Conservation (phyloP, 2,329 filamentous ascomycete species). For the Pseudogymnoascus sp. region DNA sequence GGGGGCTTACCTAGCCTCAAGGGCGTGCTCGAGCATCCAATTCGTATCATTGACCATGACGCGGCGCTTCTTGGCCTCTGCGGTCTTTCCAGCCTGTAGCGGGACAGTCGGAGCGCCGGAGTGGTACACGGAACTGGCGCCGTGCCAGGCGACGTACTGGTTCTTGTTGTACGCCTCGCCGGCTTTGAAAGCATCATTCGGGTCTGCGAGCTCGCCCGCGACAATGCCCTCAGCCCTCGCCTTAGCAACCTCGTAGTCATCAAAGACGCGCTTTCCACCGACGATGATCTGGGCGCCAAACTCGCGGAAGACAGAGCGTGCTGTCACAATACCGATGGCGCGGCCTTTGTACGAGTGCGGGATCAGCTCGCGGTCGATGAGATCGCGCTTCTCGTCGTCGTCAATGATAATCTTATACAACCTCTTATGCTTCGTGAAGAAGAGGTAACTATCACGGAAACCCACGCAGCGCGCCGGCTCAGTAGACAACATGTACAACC, state of each 20-base stretch:
- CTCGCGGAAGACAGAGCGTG: slow-evolving; percentile 91
- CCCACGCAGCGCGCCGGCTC: slow-evolving; percentile 94
- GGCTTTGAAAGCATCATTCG: slow-evolving; percentile 70
- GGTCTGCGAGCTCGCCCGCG: slow-evolving; percentile 87
- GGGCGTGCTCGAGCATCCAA: slow-evolving; percentile 93
- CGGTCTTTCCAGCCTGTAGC: slow-evolving; percentile 61
- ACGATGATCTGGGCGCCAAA: slow-evolving; percentile 93
- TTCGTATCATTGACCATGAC: slow-evolving; percentile 88
- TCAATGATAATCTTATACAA: slow-evolving; percentile 98
- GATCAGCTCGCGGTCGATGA: slow-evolving; percentile 92
- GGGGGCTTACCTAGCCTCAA: slow-evolving; percentile 69
- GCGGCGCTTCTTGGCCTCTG: slow-evolving; percentile 73
- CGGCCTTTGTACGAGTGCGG: slow-evolving; percentile 98
- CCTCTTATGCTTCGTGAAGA: slow-evolving; percentile 96
- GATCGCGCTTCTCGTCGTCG: slow-evolving; percentile 91
- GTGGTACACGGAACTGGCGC: slow-evolving; percentile 92
- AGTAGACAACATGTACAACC: slow-evolving; percentile 96
- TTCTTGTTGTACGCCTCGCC: slow-evolving; percentile 96
- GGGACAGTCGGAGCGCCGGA: slow-evolving; percentile 72
- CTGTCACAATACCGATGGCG: slow-evolving; percentile 92
- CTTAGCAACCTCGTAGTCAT: slow-evolving; percentile 80
- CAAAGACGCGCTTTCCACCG: slow-evolving; percentile 73
- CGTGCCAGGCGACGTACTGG: slow-evolving; percentile 97
- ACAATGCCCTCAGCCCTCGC: slow-evolving; percentile 69
- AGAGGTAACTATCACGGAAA: slow-evolving; percentile 95